Evolutionary conservation across 805 yeast genomes (phyloP).

Genomic region (Candida maris): DNA sequence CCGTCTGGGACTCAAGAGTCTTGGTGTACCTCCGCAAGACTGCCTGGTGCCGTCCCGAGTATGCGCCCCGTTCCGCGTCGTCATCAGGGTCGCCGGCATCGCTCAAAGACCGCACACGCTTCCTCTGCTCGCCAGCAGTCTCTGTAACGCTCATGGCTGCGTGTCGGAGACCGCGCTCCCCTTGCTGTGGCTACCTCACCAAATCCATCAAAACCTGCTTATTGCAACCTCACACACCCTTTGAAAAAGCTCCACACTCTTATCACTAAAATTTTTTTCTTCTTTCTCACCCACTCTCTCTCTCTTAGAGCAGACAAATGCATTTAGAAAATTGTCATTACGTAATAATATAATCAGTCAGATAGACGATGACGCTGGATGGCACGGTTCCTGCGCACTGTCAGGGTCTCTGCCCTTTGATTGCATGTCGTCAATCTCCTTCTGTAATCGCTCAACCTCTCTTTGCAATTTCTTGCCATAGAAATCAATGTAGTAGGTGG

Average conservation of each 20-base stretch:
- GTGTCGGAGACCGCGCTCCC: too few species aligned
- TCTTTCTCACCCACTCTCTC: conserved; percentile 41
- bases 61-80: not conserved
- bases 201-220: too few species aligned
- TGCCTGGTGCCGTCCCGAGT: conserved; percentile 40
- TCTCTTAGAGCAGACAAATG: conserved; percentile 28
- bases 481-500: conserved; percentile 87
- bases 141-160: too few species aligned
- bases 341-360: too few species aligned
- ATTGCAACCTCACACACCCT: too few species aligned
- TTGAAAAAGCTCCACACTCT: too few species aligned
- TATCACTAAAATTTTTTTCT: conserved; percentile 23
- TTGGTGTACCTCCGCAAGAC: conserved; percentile 53
- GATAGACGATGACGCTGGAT: too few species aligned
- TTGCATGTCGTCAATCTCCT: conserved; percentile 67
- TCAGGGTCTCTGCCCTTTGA: conserved; percentile 14
- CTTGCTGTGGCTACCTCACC: too few species aligned
- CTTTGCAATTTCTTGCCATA: conserved; percentile 88
- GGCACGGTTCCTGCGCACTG: not conserved
- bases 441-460: conserved; percentile 69
- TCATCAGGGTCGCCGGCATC: not conserved
- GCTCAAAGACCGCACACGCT: not conserved
- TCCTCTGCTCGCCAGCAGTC: too few species aligned
- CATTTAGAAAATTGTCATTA: too few species aligned
- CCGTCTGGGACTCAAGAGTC: conserved; percentile 28